Percentiles rank a stretch among this genome's conserved stretches.
These are phyloP conservation scores for Beverwykella pulmonaria DNA, from an alignment of 495 filamentous ascomycete genomes.

Conservation along the genomic window DNA sequence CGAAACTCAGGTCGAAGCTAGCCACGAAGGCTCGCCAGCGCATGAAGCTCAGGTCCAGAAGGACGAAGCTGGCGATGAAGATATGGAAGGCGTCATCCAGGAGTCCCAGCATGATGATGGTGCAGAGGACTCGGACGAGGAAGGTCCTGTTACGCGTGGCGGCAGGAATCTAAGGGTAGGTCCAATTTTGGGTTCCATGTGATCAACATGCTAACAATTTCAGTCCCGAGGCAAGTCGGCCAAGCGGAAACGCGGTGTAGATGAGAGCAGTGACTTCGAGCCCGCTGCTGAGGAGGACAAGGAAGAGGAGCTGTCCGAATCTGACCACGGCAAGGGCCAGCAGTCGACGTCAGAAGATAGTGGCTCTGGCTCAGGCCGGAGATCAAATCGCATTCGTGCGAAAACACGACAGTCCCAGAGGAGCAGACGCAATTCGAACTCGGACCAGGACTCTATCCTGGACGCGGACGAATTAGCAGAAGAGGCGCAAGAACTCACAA, in stretches of 20 bases:
- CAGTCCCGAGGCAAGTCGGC: slow-evolving; percentile 43
- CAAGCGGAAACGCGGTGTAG: slow-evolving; percentile 46
- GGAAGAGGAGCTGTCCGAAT: slow-evolving; percentile 64
- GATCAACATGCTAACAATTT: slow-evolving; percentile 3
- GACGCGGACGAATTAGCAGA: slow-evolving; percentile 49
- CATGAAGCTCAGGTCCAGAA: slow-evolving; percentile 28
- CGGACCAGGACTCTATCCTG: slow-evolving; percentile 51
- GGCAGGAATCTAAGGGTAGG: slow-evolving; percentile 35
- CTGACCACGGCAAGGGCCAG: slow-evolving; percentile 49
- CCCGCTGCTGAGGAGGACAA: slow-evolving; percentile 66
- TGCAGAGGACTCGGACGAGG: slow-evolving; percentile 49
- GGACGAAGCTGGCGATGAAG: slow-evolving; percentile 24
- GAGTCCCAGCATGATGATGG: slow-evolving; percentile 47
- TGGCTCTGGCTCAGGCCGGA: slow-evolving; percentile 46
- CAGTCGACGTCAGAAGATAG: slow-evolving; percentile 47
- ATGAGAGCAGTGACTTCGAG: slow-evolving; percentile 88
- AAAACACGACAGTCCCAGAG: slow-evolving; percentile 50
- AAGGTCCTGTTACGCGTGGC: slow-evolving; percentile 56
- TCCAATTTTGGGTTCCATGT: not conserved
- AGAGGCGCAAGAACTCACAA: slow-evolving; percentile 72
- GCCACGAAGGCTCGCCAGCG: slow-evolving; percentile 28
- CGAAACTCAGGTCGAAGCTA: slow-evolving; percentile 31
- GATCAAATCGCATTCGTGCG: slow-evolving; percentile 55
- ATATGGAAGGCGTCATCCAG: slow-evolving; percentile 32
- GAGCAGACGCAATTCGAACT: slow-evolving; percentile 56